These are phyloP conservation scores for Pseudonitzschia multistriata DNA, from an alignment of 108 stramenopile species.

Conservation along the genomic window DNA sequence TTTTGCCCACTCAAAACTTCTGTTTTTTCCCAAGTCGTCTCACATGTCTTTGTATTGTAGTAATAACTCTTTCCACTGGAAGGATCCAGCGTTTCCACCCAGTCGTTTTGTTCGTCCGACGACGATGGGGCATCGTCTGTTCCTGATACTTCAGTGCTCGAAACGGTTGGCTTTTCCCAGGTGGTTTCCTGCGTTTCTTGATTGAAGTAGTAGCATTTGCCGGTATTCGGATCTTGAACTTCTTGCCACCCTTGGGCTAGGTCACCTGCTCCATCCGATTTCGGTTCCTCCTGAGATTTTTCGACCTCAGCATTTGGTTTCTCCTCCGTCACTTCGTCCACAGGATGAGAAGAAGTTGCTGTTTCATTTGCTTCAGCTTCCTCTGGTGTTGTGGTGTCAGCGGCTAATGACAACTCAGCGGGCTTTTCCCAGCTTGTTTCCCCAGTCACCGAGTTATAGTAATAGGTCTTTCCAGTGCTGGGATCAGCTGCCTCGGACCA, in stretches of 20 bases:
- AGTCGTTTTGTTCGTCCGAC: slow-evolving; percentile 12
- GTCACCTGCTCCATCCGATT: neutral
- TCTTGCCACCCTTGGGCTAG: slow-evolving; percentile 54
- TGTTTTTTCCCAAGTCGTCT: slow-evolving; percentile 81
- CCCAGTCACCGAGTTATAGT: slow-evolving; percentile 42
- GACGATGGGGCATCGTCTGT: slow-evolving; percentile 2
- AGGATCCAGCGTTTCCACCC: slow-evolving; percentile 33
- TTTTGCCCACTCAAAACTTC: neutral
- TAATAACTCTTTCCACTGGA: slow-evolving; percentile 51
- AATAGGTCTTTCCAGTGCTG: slow-evolving; percentile 43
- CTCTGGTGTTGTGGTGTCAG: neutral
- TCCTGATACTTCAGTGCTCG: neutral
- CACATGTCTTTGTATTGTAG: slow-evolving; percentile 79
- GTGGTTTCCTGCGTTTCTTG: slow-evolving; percentile 47
- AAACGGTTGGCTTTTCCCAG: slow-evolving; percentile 53
- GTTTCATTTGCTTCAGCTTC: neutral
- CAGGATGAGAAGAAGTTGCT: neutral
- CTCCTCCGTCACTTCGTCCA: neutral
- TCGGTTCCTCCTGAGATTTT: neutral
- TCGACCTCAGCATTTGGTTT: neutral
- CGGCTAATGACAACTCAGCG: neutral
- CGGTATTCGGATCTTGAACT: slow-evolving; percentile 48
- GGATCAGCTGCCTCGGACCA: slow-evolving; percentile 50
- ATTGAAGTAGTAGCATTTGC: slow-evolving; percentile 60
- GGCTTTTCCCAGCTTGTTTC: slow-evolving; percentile 48